Percentiles rank a stretch among this genome's conserved stretches.
These are phyloP conservation scores for Brassica rapa DNA, from an alignment of 345 rosid genomes.

Conservation along the genomic window DNA sequence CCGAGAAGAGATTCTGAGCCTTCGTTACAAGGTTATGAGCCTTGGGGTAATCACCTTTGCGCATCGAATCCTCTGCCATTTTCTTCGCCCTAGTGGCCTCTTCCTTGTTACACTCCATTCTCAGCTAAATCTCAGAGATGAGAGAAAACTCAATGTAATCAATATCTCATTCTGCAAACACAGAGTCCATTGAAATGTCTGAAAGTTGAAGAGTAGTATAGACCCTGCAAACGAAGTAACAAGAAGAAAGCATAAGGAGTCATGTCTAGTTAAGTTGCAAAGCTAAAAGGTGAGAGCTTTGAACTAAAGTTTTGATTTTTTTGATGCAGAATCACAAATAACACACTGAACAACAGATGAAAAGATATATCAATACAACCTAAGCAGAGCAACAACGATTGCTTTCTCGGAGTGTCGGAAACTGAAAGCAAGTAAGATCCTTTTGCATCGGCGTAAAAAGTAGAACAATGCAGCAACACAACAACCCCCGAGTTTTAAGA, in stretches of 20 bases:
- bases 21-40: slow-evolving; percentile 58
- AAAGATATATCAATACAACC: neutral
- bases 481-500: neutral
- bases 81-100: slow-evolving; percentile 75
- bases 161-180: neutral
- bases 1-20: slow-evolving; percentile 68
- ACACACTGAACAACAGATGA: neutral
- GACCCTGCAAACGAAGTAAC: slow-evolving; percentile 18
- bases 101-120: slow-evolving; percentile 89
- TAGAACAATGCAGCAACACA: neutral
- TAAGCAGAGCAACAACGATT: neutral
- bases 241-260: slow-evolving; percentile 7
- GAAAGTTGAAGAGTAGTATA: neutral
- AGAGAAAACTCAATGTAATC: neutral
- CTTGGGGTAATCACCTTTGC: slow-evolving; percentile 51
- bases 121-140: neutral
- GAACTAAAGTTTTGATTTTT: neutral
- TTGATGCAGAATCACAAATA: neutral
- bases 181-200: neutral
- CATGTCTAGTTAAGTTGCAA: neutral
- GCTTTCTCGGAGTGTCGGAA: neutral
- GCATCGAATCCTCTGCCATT: slow-evolving; percentile 67
- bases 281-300: slow-evolving; percentile 4
- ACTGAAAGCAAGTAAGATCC: neutral
- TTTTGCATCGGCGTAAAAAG: neutral